A percentile compares a stretch with the other conserved stretches of the same genome.
Evolutionary conservation across 345 rosid genomes (phyloP).

Genomic region (Lagerstroemia speciosa): DNA sequence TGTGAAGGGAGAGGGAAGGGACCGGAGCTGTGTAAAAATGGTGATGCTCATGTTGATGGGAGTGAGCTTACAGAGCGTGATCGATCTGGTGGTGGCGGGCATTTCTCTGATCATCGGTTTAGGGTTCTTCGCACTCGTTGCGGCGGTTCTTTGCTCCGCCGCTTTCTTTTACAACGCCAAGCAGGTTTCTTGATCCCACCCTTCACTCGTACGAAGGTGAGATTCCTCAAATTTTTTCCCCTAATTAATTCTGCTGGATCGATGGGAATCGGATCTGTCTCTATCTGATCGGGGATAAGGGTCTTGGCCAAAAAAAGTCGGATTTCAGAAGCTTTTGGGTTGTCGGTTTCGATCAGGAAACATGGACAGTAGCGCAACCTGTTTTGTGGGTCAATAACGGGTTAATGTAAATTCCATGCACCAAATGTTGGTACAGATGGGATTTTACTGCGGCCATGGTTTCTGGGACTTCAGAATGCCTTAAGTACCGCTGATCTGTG

Average conservation of each 20-base stretch:
- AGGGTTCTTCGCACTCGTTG: slow-evolving; percentile 57
- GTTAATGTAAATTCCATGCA: neutral
- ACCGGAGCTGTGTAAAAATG: neutral
- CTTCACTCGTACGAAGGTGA: neutral
- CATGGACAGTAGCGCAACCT: neutral
- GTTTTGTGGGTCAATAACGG: neutral
- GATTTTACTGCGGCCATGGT: neutral
- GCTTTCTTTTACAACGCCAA: slow-evolving; percentile 73
- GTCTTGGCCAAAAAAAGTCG: neutral
- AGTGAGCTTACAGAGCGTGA: slow-evolving; percentile 39
- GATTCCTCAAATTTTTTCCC: neutral
- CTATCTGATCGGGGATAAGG: neutral
- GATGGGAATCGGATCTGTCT: neutral
- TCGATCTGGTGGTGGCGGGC: slow-evolving; percentile 71
- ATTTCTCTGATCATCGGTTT: slow-evolving; percentile 66
- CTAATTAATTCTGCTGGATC: neutral
- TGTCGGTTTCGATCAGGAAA: neutral
- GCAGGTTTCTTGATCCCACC: slow-evolving; percentile 13
- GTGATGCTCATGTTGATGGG: slow-evolving; percentile 35
- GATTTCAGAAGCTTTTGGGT: neutral
- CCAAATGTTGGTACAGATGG: neutral
- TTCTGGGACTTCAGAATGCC: neutral
- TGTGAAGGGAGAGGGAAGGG: neutral
- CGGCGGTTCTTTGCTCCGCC: slow-evolving; percentile 65
- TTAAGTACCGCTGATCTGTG: neutral